phyloP scores from a whole-genome alignment of 352 stramenopile species.

The Phytophthora europaea region DNA sequence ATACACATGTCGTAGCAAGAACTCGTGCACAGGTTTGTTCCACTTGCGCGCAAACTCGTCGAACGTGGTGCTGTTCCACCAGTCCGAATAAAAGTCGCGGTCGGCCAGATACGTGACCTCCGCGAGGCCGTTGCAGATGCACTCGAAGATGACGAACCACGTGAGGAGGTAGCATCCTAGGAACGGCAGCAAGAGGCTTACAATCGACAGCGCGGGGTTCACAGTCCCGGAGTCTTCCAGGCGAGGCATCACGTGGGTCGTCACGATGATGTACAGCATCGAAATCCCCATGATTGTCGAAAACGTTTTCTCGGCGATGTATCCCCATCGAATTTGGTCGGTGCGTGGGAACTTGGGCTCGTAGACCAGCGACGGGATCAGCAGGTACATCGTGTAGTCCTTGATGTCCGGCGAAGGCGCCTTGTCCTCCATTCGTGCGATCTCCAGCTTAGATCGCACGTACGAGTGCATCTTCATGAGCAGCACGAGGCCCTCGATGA shows the following conservation, averaged over 20 bases:
- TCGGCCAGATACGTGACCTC: conserved; percentile 94
- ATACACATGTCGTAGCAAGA: conserved; percentile 90
- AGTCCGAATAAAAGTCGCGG: conserved; percentile 97
- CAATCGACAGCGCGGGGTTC: conserved; percentile 66
- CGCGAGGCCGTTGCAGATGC: conserved; percentile 96
- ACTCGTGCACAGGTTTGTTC: conserved; percentile 99
- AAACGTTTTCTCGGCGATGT: conserved; percentile 82
- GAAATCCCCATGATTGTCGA: conserved; percentile 84
- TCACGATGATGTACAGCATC: conserved; percentile 92
- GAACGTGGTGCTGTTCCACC: conserved; percentile 97
- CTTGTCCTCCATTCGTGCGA: conserved; percentile 45
- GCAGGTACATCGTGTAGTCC: conserved; percentile 77
- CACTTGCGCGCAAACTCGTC: conserved; percentile 94
- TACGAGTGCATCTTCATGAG: conserved; percentile 91
- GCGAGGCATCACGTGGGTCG: conserved; percentile 89
- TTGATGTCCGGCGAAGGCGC: conserved; percentile 48
- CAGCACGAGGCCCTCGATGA: conserved; percentile 80
- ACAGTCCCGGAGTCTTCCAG: conserved; percentile 77
- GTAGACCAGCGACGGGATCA: conserved; percentile 95
- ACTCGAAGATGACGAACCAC: conserved; percentile 98
- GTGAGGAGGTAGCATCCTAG: conserved; percentile 96
- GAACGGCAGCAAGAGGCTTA: conserved; percentile 93
- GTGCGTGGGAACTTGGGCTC: conserved; percentile 93
- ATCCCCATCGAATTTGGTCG: conserved; percentile 83
- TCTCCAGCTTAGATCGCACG: conserved; percentile 77